Evolutionary conservation across 2,329 filamentous ascomycete species (phyloP).

Genomic region (Hypoxylon sp.): DNA sequence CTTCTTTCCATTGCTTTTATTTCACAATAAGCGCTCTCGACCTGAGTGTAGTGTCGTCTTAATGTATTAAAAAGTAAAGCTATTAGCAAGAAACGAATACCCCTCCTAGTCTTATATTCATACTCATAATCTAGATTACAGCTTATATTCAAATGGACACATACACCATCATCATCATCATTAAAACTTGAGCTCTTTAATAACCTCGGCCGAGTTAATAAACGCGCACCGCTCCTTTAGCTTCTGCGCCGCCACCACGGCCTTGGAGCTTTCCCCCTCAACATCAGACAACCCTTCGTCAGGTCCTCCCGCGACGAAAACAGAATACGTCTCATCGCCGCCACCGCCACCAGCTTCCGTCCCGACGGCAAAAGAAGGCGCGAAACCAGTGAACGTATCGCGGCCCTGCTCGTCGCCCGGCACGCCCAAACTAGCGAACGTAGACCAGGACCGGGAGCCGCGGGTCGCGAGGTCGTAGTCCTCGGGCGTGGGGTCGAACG

Average conservation of each 20-base stretch:
- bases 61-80: neutral
- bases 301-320: constrained; percentile 64
- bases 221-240: constrained; percentile 64
- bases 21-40: neutral
- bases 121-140: neutral
- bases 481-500: constrained; percentile 55
- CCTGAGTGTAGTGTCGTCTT: neutral
- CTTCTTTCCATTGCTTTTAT: neutral
- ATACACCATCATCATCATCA: neutral
- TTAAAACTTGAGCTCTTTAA: constrained; percentile 60
- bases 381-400: constrained; percentile 61
- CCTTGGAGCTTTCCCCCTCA: constrained; percentile 54
- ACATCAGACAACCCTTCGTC: constrained; percentile 60
- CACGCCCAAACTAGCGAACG: constrained; percentile 60
- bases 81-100: neutral
- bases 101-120: neutral
- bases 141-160: neutral
- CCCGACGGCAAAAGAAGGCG: constrained; percentile 54
- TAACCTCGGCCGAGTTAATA: constrained; percentile 61
- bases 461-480: constrained; percentile 60
- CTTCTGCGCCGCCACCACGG: constrained; percentile 59
- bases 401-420: constrained; percentile 52
- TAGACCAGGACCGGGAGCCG: constrained; percentile 64
- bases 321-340: constrained; percentile 46
- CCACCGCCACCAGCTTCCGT: neutral